Base-by-base conservation (phyloP, 1,139 yeast genomes). In the Suhomyces taliae region DNA sequence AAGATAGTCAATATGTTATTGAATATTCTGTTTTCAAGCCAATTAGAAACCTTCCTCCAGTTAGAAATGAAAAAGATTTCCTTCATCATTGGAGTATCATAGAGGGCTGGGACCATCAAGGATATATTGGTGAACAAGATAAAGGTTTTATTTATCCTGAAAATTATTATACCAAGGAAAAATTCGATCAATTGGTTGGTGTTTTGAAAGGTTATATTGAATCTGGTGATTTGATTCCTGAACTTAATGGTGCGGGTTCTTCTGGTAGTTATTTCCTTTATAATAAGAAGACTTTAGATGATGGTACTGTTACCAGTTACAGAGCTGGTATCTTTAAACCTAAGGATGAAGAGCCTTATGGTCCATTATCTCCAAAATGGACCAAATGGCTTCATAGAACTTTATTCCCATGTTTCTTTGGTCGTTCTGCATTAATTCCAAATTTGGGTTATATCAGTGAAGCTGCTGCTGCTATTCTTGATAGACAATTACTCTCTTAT, bases 311-410 rank as follows among this genome's bases (percentile, higher is more conserved):
- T 9, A 27, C 45, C 8, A 50, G 55, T 8, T 50, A 53, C 36
- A 62, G 54, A 39, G 76, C 76, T 6, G 91, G 85, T 0, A 83
- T 86, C 3, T 86, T 86, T 70, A 86, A 86, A 60, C 93, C 93
- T 7, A 85, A 85, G 59, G 90, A 85, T 62, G 93, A 86, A 62
- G 91, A 86, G 55, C 93, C 91, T 0, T 86, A 86, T 58, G 93
- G 91, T 0, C 89, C 90, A 0, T 60, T 86, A 45, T 82, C 87
- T 6, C 91, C 91, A 0, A 86, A 86, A 61, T 84, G 91, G 90
- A 80, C 88, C 2, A 86, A 86, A 65, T 86, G 91, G 91, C 62
- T 85, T 8, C 91, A 86, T 60, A 65, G 91, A 51, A 86, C 85
- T 31, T 75, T 85, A 52, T 86, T 85, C 50, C 91, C 91, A 0